Conservation (phyloP, 2,329 filamentous ascomycete species). For the Teratosphaeria destructans region DNA sequence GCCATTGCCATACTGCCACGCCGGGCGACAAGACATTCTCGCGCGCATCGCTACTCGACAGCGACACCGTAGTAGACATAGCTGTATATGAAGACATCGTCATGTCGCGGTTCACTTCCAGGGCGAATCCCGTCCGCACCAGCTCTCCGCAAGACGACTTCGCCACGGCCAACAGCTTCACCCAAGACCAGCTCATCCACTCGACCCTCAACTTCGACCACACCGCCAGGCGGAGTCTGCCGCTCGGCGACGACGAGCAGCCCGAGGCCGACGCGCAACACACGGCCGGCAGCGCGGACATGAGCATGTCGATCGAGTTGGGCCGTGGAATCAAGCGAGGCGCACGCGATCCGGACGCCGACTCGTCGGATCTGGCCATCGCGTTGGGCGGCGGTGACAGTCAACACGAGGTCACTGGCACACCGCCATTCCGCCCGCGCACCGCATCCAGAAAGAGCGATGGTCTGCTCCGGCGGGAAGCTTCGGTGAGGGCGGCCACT, state of each 20-base stretch:
- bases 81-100: not conserved
- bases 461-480: slow-evolving; percentile 33
- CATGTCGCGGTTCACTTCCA: not conserved
- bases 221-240: slow-evolving; percentile 2
- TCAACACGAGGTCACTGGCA: slow-evolving; percentile 35
- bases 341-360: slow-evolving; percentile 28
- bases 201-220: slow-evolving; percentile 10
- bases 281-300: slow-evolving; percentile 30
- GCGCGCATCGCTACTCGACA: slow-evolving; percentile 2
- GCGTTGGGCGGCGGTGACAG: slow-evolving; percentile 37
- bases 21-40: not conserved
- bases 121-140: slow-evolving; percentile 2
- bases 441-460: slow-evolving; percentile 23
- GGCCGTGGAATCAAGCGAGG: slow-evolving; percentile 39
- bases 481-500: slow-evolving; percentile 36
- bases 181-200: slow-evolving; percentile 8
- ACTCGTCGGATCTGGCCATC: slow-evolving; percentile 42
- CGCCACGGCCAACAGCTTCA: slow-evolving; percentile 8
- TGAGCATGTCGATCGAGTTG: slow-evolving; percentile 43
- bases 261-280: slow-evolving; percentile 6
- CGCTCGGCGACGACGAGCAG: slow-evolving; percentile 12
- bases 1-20: not conserved
- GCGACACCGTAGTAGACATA: slow-evolving; percentile 1
- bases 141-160: slow-evolving; percentile 5
- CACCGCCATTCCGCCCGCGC: slow-evolving; percentile 25